Evolutionary conservation across 2,329 filamentous ascomycete species (phyloP), one percentile per base, ranked within the genome.

Genomic region (Nemania sp.): DNA sequence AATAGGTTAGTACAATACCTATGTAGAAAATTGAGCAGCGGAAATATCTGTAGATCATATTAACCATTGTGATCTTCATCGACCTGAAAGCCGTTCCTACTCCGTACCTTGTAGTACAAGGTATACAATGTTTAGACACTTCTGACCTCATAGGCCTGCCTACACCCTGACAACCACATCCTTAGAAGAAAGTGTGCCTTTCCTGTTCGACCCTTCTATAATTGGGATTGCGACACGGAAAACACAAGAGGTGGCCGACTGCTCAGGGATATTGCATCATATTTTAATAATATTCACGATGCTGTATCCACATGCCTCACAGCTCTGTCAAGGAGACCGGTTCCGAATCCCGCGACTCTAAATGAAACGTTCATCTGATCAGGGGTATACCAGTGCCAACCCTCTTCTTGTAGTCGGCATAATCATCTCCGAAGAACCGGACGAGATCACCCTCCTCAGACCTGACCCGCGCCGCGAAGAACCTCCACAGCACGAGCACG

Each of bases 351-450:
- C 46, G 21, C n/a, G 7, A 20, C 18, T 12, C 32, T 4, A 46
- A n/a, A 9, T 25, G 18, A 46, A n/a, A 9, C 20, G 18, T 46
- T 67, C 39, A 70, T 58, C 54, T 65, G 10, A 94, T 87, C 63
- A 96, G 90, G 0, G 94, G 95, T 69, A 99, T 96, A 72, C 87
- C 86, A 9, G 92, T 91, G 45, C 83, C 81, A 4, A 93, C 93
- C 58, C 80, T 82, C 71, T 83, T 82, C 68, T 84, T 83, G 73
- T 96, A 99, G 17, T 85, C 76, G 18, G 86, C 76, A 74, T 98
- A 99, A 50, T 96, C 89, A 7, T 89, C 80, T 0, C 89, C 90
- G 73, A 98, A 99, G 77, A 98, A 97, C 13, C 81, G 79, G 7
- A 94, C 77, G 52, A 99, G 79, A 65, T 89, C 85, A 29, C 80